These are phyloP conservation scores for Pseudogymnoascus sp. DNA, from an alignment of 2,329 filamentous ascomycete species.

Conservation along the genomic window DNA sequence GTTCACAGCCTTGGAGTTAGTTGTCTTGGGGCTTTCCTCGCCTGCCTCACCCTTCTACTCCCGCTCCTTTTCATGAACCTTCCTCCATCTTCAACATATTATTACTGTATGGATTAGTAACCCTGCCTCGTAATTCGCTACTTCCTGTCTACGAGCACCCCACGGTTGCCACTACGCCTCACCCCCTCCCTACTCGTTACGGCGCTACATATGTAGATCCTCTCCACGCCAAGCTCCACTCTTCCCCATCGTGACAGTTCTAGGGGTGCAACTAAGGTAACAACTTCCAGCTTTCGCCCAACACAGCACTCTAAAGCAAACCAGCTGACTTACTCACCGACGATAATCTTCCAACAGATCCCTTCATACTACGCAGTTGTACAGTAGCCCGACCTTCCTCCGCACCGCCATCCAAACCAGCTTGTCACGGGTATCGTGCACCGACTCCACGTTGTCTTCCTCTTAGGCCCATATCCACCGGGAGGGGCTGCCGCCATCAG, in stretches of 20 bases:
- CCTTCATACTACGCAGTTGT: background rate
- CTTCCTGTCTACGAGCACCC: background rate
- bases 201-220: background rate
- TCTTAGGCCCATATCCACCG: constrained; percentile 10
- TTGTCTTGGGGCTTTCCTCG: background rate
- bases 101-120: constrained; percentile 7
- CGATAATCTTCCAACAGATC: background rate
- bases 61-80: background rate
- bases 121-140: background rate
- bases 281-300: background rate
- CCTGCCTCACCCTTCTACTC: background rate
- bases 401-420: background rate
- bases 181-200: background rate
- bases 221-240: constrained; percentile 2
- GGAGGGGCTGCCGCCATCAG: constrained; percentile 66
- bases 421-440: constrained; percentile 2
- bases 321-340: constrained; percentile 1
- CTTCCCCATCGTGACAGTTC: constrained; percentile 1
- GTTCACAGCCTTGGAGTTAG: background rate
- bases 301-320: background rate
- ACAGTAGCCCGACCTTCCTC: background rate
- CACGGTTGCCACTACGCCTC: background rate
- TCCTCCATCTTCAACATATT: background rate
- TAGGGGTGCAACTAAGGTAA: background rate
- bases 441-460: constrained; percentile 8